Conservation (phyloP, 352 stramenopile genomes). For the Globisporangium canariense region DNA sequence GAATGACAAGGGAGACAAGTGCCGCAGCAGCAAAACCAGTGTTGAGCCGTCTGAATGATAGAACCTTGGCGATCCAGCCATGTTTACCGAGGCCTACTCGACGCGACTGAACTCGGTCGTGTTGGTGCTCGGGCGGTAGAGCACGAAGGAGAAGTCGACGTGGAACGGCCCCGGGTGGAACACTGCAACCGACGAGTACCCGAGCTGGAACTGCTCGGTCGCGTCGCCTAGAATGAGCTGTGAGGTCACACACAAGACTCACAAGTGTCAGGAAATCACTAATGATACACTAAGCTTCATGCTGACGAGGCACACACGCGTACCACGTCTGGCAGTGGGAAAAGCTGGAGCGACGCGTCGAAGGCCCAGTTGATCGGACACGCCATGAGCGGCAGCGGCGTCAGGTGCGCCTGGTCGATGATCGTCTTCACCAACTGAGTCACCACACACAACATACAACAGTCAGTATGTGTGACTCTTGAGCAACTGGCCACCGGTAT, state of each 20-base stretch:
- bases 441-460: neutral
- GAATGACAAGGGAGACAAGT: neutral
- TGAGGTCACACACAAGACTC: neutral
- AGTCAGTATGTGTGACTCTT: too few relatives aligned
- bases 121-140: slow-evolving; percentile 82
- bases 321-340: slow-evolving; percentile 90
- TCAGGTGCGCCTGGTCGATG: slow-evolving; percentile 93
- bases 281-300: too few relatives aligned
- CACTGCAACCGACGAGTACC: slow-evolving; percentile 75
- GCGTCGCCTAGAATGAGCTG: slow-evolving; percentile 78
- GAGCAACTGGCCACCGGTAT: neutral
- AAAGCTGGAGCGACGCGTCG: slow-evolving; percentile 90
- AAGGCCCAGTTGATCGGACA: slow-evolving; percentile 94
- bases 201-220: slow-evolving; percentile 79
- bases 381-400: slow-evolving; percentile 81
- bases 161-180: slow-evolving; percentile 83
- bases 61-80: neutral
- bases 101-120: slow-evolving; percentile 84
- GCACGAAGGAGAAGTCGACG: slow-evolving; percentile 83
- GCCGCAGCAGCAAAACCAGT: neutral
- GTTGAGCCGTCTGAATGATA: neutral
- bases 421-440: slow-evolving; percentile 79
- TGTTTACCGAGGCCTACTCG: slow-evolving; percentile 28
- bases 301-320: neutral
- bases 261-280: neutral